Evolutionary conservation across 805 yeast species (phyloP).

Genomic region (Candida parachauliodes): DNA sequence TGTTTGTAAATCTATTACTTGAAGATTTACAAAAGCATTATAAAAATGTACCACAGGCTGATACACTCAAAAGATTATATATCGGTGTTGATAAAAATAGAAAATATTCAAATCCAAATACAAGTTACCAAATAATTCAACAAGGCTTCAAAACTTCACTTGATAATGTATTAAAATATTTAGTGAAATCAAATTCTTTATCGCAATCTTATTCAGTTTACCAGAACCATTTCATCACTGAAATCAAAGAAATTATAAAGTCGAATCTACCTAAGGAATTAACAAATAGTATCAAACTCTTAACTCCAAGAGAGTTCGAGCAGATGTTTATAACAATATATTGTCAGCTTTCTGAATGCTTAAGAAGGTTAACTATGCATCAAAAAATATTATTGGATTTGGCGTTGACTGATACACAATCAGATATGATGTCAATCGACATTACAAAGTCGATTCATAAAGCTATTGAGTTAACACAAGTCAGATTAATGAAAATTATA

Average conservation of each 20-base stretch:
- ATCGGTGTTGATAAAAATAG: slow-evolving; percentile 24
- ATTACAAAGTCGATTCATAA: slow-evolving; percentile 61
- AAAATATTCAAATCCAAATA: slow-evolving; percentile 29
- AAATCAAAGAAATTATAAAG: slow-evolving; percentile 70
- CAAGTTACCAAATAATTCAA: slow-evolving; percentile 32
- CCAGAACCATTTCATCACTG: slow-evolving; percentile 65
- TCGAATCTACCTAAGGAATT: slow-evolving; percentile 51
- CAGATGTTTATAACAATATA: slow-evolving; percentile 60
- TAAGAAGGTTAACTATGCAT: slow-evolving; percentile 70
- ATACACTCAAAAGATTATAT: slow-evolving; percentile 50
- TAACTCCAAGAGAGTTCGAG: slow-evolving; percentile 75
- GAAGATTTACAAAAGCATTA: slow-evolving; percentile 61
- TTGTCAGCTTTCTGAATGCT: slow-evolving; percentile 63
- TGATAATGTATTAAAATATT: slow-evolving; percentile 50
- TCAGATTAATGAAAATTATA: slow-evolving; percentile 72
- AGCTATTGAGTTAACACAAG: slow-evolving; percentile 69
- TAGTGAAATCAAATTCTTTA: slow-evolving; percentile 60
- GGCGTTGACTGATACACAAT: slow-evolving; percentile 39
- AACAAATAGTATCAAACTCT: slow-evolving; percentile 46
- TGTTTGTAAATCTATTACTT: slow-evolving; percentile 53
- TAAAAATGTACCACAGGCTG: slow-evolving; percentile 42
- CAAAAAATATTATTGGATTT: slow-evolving; percentile 76
- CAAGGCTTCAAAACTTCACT: slow-evolving; percentile 31
- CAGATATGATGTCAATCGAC: slow-evolving; percentile 58
- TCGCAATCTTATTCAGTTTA: slow-evolving; percentile 59